Conservation (phyloP, 257 asterid species). For the Solanum appendiculatum region DNA sequence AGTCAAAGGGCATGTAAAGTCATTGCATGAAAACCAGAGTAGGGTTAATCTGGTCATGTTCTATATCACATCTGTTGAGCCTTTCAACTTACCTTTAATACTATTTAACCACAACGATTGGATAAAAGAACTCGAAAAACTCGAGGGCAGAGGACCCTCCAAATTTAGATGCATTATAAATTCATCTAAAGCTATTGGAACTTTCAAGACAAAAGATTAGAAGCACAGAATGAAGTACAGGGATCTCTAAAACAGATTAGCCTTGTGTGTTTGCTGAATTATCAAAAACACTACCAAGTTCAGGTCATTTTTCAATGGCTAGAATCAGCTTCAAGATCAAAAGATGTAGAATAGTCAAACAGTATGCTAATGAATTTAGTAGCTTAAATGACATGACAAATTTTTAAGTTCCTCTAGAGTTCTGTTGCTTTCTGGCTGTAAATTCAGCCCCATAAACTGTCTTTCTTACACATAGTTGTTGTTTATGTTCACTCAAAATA, state of each 20-base stretch:
- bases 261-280: background rate
- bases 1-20: slow-evolving; percentile 1
- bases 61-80: background rate
- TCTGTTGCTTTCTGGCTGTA: background rate
- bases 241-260: background rate
- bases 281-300: background rate
- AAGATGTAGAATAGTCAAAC: background rate
- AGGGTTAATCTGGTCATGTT: background rate
- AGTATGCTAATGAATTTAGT: background rate
- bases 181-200: background rate
- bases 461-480: background rate
- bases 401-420: background rate
- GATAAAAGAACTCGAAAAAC: slow-evolving; percentile 14
- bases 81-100: background rate
- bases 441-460: background rate
- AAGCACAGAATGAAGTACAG: background rate
- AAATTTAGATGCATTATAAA: too few species aligned
- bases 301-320: background rate
- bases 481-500: background rate
- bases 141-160: slow-evolving; percentile 21
- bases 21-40: background rate
- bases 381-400: background rate
- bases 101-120: slow-evolving; percentile 3
- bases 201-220: background rate
- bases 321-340: background rate